A percentile compares a stretch with the other conserved stretches of the same genome.
These are phyloP conservation scores for Colletotrichum brevisporum DNA, from an alignment of 2,329 filamentous ascomycete genomes.

Conservation along the genomic window DNA sequence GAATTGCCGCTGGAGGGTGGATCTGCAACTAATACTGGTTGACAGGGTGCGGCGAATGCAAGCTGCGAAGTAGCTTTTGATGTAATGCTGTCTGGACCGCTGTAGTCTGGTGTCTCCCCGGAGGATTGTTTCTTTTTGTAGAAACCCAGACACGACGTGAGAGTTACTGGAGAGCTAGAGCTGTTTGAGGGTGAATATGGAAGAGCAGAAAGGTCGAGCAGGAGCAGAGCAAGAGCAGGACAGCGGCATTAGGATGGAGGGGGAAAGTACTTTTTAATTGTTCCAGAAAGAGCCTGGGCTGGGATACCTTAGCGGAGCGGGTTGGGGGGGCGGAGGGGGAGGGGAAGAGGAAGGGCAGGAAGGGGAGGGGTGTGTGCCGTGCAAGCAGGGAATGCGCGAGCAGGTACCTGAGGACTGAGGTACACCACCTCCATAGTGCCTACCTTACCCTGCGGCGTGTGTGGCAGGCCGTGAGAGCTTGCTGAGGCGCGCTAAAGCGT, in stretches of 20 bases:
- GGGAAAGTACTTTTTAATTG: slow-evolving; percentile 37
- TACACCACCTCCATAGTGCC: no score
- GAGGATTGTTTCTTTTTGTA: background rate
- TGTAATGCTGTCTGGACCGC: background rate
- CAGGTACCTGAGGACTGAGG: no score
- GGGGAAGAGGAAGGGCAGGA: background rate
- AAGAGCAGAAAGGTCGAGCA: background rate
- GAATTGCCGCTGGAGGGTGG: slow-evolving; percentile 5
- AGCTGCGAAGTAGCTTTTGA: background rate
- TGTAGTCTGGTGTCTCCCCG: background rate
- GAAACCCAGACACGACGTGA: background rate
- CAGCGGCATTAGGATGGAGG: background rate
- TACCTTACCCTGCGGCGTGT: no score
- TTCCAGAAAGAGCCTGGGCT: slow-evolving; percentile 31
- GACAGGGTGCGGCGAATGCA: background rate
- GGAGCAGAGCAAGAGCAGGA: background rate
- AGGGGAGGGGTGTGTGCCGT: slow-evolving; percentile 16
- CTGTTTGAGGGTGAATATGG: background rate
- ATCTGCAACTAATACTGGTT: slow-evolving; percentile 21
- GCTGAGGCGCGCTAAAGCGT: slow-evolving; percentile 10
- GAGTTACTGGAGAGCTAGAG: background rate
- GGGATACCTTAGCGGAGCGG: slow-evolving; percentile 21
- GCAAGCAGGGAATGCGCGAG: slow-evolving; percentile 3
- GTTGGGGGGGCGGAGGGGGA: slow-evolving; percentile 9
- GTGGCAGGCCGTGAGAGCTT: background rate